Conservation (phyloP, 2,329 filamentous ascomycete genomes). For the Fusarium duplospermum region DNA sequence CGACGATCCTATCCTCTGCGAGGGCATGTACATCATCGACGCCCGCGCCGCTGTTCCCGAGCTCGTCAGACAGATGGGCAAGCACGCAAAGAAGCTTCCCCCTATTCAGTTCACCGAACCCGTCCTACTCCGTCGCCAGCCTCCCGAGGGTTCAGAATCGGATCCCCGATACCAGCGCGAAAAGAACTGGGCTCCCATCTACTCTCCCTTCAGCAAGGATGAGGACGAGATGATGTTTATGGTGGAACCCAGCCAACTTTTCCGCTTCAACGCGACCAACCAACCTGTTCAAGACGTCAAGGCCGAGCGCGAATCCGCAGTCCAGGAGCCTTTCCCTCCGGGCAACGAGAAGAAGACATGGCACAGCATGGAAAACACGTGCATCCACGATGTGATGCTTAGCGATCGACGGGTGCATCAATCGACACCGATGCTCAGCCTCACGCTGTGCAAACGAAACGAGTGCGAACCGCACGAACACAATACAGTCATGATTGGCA, state of each 20-base stretch:
- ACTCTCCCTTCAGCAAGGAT: constrained; percentile 27
- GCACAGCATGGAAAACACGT: constrained; percentile 31
- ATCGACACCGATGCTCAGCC: constrained; percentile 40
- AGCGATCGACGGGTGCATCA: constrained; percentile 35
- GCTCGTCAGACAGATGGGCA: constrained; percentile 27
- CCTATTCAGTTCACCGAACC: constrained; percentile 32
- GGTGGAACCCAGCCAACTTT: constrained; percentile 36
- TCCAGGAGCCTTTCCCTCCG: constrained; percentile 37
- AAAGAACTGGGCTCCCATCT: constrained; percentile 40
- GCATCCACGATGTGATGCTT: constrained; percentile 41
- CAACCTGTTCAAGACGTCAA: constrained; percentile 24
- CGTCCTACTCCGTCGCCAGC: constrained; percentile 28
- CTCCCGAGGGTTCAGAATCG: constrained; percentile 28
- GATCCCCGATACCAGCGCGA: constrained; percentile 34
- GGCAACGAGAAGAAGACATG: constrained; percentile 28
- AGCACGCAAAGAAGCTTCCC: constrained; percentile 31
- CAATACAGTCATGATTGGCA: constrained; percentile 37
- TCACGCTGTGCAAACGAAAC: constrained; percentile 37
- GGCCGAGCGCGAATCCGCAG: constrained; percentile 28
- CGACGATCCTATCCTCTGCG: constrained; percentile 36
- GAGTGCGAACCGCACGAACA: constrained; percentile 27
- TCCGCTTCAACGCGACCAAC: constrained; percentile 21
- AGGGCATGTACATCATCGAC: constrained; percentile 38
- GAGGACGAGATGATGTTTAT: constrained; percentile 41
- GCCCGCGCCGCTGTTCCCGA: constrained; percentile 37